Base-by-base conservation (phyloP, 371 early-diverging fungal genomes). In the Gilbertella persicaria region DNA sequence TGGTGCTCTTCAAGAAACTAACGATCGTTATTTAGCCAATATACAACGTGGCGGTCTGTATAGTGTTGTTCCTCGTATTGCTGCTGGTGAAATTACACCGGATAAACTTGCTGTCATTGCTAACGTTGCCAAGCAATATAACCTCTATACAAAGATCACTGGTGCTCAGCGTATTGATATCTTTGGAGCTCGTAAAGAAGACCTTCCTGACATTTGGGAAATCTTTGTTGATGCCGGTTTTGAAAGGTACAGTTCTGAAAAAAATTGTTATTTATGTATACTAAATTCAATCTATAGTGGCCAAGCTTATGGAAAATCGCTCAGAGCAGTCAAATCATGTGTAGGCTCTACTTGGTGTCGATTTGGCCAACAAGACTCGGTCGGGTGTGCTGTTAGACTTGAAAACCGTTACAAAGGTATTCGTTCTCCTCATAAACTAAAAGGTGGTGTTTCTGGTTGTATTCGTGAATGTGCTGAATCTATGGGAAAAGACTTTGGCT, bases 261-360 rank as follows among this genome's bases (percentile, higher is more conserved):
- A 69, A 25, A 64, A 83, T 17, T 53, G 67, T 83, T 37, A 64
- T 78, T 45, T 73, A 28, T 20, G 17, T 4, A 35, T 39, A 40
- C 16, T 28, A 13, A 39, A 28, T 13, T 14, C 12, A 39, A 26
- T 28, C 0, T 19, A 75, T 56, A 77, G 80, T 51, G 87, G 87
- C 28, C 87, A 87, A 37, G 87, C 87, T 47, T 87, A 87, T 45
- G 87, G 87, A 26, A 87, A 87, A 59, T 66, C 85, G 9, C 65
- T 87, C n/a, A 79, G 87, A 47, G 87, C 87, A 12, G 87, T 87
- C 64, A 87, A 87, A 59, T 80, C 80, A 38, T 87, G 87, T 61
- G 87, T 87, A 25, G 87, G 87, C 14, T 73, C 81, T 0, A 66
- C 78, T 2, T 87, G 87, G 87, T 87, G 87, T 55, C 76, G 87